phyloP scores from a whole-genome alignment of 139 green algal species.

The Eudorina sp. region DNA sequence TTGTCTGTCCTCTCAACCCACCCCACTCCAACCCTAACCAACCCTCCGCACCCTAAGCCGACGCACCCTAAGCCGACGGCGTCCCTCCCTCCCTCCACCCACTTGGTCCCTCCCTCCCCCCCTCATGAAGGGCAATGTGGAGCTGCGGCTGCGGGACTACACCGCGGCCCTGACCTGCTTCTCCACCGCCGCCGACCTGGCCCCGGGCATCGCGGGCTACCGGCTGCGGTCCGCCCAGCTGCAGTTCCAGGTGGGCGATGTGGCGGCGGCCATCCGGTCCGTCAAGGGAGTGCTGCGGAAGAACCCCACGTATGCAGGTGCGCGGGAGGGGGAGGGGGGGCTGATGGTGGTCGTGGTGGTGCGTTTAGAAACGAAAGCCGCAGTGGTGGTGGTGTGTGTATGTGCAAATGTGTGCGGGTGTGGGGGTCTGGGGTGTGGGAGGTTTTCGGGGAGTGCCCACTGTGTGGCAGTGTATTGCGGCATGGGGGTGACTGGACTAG shows the following conservation, averaged over 20 bases:
- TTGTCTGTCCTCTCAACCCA: too few species aligned
- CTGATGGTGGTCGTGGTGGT: not conserved
- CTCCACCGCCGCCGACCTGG: conserved; percentile 23
- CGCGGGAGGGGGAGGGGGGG: not conserved
- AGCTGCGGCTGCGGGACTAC: conserved; percentile 35
- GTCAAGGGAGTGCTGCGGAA: conserved; percentile 44
- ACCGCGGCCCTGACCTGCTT: not conserved
- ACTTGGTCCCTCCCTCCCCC: not conserved
- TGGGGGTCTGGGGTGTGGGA: too few species aligned
- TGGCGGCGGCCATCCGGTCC: not conserved
- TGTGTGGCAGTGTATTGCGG: too few species aligned
- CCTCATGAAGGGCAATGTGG: conserved; percentile 27
- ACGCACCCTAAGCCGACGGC: too few species aligned
- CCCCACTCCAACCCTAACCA: too few species aligned
- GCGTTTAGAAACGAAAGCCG: too few species aligned
- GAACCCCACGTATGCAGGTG: conserved; percentile 45
- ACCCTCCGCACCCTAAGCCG: too few species aligned
- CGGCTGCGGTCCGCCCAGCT: conserved; percentile 37
- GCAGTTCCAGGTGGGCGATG: conserved; percentile 19
- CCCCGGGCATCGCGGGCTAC: conserved; percentile 44
- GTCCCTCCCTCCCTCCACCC: not conserved
- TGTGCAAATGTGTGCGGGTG: too few species aligned
- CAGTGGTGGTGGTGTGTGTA: too few species aligned
- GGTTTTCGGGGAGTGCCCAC: too few species aligned
- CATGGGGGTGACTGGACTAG: too few species aligned